Evolutionary conservation across 1,139 yeast species (phyloP), one percentile per base, ranked within the genome.

Genomic region (Pichia sp.): DNA sequence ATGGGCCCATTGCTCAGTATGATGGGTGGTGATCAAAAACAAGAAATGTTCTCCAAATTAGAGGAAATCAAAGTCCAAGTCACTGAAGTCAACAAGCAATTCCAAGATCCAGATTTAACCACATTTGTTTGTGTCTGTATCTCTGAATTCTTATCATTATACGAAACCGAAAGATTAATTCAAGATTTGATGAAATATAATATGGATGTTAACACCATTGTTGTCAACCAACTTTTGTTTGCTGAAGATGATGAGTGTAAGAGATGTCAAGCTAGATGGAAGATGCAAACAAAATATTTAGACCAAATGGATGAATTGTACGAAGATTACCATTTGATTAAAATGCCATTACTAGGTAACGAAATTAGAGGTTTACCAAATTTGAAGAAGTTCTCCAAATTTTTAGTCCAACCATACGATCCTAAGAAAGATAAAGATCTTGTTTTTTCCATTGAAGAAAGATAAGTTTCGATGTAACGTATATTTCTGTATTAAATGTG

Each of bases 121-220:
- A 92, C 98, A 0, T 92, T 92, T 64, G 86, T 92, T 29, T 92
- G 97, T 68, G 98, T 92, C 39, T 92, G 98, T 68, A 92, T 92
- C 53, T 87, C 97, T 40, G 98, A 92, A 67, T 92, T 92, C 66
- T 73, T 92, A 60, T 90, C 97, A 3, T 72, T 92, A 44, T 92
- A 92, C 65, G 98, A 92, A 67, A 90, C 97, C 28, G 98, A 92
- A 69, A 81, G 98, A 68, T 79, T 92, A 82, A 85, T 90, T 55
- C 98, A 92, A 68, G 98, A 92, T 64, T 77, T 92, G 62, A 84
- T 88, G 69, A 81, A 94, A 44, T 92, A 86, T 66, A 85, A 88
- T 54, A 92, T 92, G 82, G 98, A 92, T 64, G 95, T 94, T 50
- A 92, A 88, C 65, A 84, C 96, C 39, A 92, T 92, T 58, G 90